Percentiles rank a stretch among this genome's conserved stretches.
phyloP scores from a whole-genome alignment of 2,329 filamentous ascomycete species.

The Pseudogymnoascus sp. region DNA sequence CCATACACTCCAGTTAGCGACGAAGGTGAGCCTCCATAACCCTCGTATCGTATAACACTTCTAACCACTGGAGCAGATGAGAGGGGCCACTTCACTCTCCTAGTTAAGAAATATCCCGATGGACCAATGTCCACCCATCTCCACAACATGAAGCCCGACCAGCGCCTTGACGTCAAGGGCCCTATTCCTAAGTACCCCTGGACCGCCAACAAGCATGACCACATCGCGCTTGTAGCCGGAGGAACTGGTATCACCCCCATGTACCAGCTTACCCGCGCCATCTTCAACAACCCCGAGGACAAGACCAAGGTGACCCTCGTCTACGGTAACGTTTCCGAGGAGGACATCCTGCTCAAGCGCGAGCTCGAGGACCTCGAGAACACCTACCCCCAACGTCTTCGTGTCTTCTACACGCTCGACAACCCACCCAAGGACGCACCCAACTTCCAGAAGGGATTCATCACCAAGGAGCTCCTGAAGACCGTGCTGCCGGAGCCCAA shows the following conservation, averaged over 20 bases:
- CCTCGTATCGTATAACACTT: neutral
- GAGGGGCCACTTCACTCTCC: slow-evolving; percentile 74
- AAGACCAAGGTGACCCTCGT: slow-evolving; percentile 96
- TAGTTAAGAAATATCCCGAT: slow-evolving; percentile 85
- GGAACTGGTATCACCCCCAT: slow-evolving; percentile 96
- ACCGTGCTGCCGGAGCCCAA: slow-evolving; percentile 90
- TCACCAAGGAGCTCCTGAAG: slow-evolving; percentile 90
- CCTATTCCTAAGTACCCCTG: slow-evolving; percentile 91
- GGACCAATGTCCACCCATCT: slow-evolving; percentile 90
- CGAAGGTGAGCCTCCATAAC: slow-evolving; percentile 51
- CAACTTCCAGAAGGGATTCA: slow-evolving; percentile 64
- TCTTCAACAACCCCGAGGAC: slow-evolving; percentile 94
- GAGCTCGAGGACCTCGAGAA: slow-evolving; percentile 86
- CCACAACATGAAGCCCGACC: slow-evolving; percentile 72
- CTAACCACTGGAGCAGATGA: slow-evolving; percentile 44
- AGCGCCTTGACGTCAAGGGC: slow-evolving; percentile 86
- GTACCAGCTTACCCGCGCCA: slow-evolving; percentile 86
- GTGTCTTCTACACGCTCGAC: slow-evolving; percentile 88
- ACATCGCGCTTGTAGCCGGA: slow-evolving; percentile 82
- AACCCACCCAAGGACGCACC: slow-evolving; percentile 70
- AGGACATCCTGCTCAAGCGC: slow-evolving; percentile 84
- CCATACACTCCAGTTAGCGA: slow-evolving; percentile 92
- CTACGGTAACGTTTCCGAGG: slow-evolving; percentile 81
- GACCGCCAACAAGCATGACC: slow-evolving; percentile 84
- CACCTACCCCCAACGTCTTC: slow-evolving; percentile 89